phyloP scores from a whole-genome alignment of 371 early-diverging fungal genomes.

The Mortierella sp. region DNA sequence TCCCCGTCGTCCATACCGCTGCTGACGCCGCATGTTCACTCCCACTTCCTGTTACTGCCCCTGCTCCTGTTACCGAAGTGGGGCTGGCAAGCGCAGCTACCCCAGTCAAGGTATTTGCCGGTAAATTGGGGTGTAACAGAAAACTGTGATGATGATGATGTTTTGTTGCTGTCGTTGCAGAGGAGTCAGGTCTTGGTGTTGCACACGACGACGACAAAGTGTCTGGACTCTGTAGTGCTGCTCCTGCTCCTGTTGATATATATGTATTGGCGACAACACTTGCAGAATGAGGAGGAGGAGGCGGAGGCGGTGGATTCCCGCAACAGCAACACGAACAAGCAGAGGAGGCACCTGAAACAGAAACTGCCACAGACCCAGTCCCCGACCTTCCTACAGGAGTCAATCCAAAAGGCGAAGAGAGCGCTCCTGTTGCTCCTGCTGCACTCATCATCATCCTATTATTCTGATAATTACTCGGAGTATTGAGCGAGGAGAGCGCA shows the following conservation, averaged over 20 bases:
- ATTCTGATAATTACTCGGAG: not conserved
- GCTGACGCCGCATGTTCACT: not conserved
- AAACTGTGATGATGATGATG: slow-evolving; percentile 25
- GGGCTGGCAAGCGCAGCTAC: not conserved
- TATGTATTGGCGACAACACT: not conserved
- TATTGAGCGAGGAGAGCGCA: slow-evolving; percentile 12
- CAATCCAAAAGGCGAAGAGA: not conserved
- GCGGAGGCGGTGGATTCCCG: not conserved
- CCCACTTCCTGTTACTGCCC: not conserved
- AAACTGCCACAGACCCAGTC: not conserved
- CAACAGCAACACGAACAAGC: slow-evolving; percentile 16
- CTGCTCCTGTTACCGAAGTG: not conserved
- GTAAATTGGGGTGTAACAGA: slow-evolving; percentile 8
- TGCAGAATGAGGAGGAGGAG: not conserved
- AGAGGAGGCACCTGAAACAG: slow-evolving; percentile 4
- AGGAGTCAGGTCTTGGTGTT: slow-evolving; percentile 4
- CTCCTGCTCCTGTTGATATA: not conserved
- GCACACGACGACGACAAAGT: not conserved
- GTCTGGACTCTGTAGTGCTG: not conserved
- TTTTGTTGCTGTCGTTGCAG: not conserved
- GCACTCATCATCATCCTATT: not conserved
- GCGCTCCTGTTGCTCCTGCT: not conserved
- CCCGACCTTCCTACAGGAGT: not conserved
- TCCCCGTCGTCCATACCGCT: not conserved
- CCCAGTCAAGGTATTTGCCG: not conserved